Percentiles rank a stretch among this genome's conserved stretches.
phyloP scores from a whole-genome alignment of 73 alveolate genomes.

The Tetrahymena malaccensis region DNA sequence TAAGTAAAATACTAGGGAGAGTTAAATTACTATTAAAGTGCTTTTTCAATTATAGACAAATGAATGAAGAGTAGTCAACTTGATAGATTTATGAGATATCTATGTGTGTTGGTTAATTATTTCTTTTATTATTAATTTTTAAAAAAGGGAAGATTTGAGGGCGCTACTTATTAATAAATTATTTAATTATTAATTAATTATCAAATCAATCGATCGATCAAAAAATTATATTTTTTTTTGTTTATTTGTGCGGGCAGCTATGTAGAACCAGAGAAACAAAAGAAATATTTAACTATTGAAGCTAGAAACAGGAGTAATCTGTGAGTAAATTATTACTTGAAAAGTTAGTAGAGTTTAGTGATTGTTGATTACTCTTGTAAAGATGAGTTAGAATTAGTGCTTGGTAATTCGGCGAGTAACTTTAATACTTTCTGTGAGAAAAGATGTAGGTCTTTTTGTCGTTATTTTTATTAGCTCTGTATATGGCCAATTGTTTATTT shows the following conservation, averaged over 20 bases:
- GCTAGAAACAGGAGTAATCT: background rate
- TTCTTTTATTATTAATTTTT: background rate
- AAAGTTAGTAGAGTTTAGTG: background rate
- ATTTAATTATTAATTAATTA: background rate
- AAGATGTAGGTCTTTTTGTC: background rate
- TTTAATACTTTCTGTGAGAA: background rate
- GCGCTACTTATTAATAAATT: background rate
- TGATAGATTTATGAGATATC: background rate
- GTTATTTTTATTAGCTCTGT: background rate
- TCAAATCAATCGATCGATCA: background rate
- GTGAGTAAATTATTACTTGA: background rate
- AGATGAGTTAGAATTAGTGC: background rate
- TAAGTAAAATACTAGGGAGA: background rate
- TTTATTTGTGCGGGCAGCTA: background rate
- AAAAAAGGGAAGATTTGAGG: background rate
- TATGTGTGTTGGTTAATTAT: background rate
- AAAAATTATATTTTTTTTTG: background rate
- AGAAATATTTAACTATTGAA: background rate
- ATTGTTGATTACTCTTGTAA: background rate
- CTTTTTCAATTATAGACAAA: background rate
- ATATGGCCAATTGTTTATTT: background rate
- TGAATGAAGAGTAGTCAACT: background rate
- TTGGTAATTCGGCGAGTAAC: background rate
- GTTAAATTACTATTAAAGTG: background rate
- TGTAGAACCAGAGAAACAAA: background rate